Evolutionary conservation across 2,329 filamentous ascomycete genomes (phyloP).

Genomic region (Stachybotrys chartarum): DNA sequence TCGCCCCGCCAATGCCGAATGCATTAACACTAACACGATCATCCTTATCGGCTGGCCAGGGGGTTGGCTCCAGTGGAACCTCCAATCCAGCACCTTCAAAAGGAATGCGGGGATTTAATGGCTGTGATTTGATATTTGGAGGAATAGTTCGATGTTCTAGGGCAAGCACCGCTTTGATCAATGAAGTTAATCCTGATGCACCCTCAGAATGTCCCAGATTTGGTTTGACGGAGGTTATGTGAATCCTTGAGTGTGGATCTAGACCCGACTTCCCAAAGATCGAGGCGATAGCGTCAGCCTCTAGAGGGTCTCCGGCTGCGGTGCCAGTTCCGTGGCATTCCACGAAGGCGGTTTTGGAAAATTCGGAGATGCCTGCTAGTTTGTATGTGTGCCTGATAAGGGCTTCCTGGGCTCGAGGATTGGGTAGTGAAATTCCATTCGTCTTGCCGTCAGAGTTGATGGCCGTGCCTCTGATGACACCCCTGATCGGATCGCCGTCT

Average conservation of each 20-base stretch:
- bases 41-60: constrained; percentile 14
- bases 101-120: constrained; percentile 17
- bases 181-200: constrained; percentile 17
- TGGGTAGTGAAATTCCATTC: neutral
- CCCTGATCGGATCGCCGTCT: constrained; percentile 29
- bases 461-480: constrained; percentile 20
- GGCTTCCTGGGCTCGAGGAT: neutral
- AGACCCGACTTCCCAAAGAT: constrained; percentile 1
- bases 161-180: constrained; percentile 25
- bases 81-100: constrained; percentile 10
- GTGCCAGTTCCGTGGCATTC: neutral
- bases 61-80: constrained; percentile 13
- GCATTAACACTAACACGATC: constrained; percentile 25
- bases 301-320: constrained; percentile 38
- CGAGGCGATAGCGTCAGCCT: constrained; percentile 32
- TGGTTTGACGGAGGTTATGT: constrained; percentile 34
- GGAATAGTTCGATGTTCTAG: constrained; percentile 23
- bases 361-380: constrained; percentile 46
- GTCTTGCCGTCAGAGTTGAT: constrained; percentile 23
- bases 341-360: constrained; percentile 29
- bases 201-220: constrained; percentile 42
- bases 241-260: neutral
- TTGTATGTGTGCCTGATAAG: constrained; percentile 14
- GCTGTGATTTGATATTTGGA: constrained; percentile 22
- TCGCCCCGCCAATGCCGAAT: constrained; percentile 32